Evolutionary conservation across 2,329 filamentous ascomycete species (phyloP).

Genomic region (Neobulgaria alba): DNA sequence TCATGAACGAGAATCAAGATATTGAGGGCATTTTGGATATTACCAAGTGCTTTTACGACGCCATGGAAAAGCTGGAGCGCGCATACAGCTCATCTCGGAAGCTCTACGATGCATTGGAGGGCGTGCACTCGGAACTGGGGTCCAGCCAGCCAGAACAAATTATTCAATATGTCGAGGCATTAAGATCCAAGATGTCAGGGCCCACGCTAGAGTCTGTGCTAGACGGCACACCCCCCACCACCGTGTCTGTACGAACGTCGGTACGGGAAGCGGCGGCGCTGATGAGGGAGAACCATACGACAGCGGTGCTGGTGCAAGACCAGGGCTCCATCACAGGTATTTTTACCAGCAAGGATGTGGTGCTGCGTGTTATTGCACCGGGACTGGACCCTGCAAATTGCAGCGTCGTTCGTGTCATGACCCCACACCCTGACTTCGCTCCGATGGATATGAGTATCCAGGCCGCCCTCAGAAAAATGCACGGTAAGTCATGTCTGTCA

Average conservation of each 20-base stretch:
- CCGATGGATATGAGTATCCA: slow-evolving; percentile 99
- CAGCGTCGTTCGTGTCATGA: slow-evolving; percentile 98
- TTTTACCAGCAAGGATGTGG: slow-evolving; percentile 98
- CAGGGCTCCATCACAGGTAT: slow-evolving; percentile 97
- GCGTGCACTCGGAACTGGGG: slow-evolving; percentile 93
- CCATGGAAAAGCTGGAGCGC: slow-evolving; percentile 98
- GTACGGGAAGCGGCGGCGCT: slow-evolving; percentile 90
- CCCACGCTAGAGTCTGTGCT: slow-evolving; percentile 92
- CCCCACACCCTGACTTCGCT: slow-evolving; percentile 95
- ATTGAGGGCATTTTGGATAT: slow-evolving; percentile 98
- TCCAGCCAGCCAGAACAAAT: slow-evolving; percentile 96
- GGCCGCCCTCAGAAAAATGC: slow-evolving; percentile 96
- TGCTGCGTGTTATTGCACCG: slow-evolving; percentile 93
- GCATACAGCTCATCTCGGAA: slow-evolving; percentile 98
- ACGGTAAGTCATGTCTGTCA: slow-evolving; percentile 55
- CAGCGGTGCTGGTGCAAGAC: slow-evolving; percentile 90
- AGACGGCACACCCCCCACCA: slow-evolving; percentile 84
- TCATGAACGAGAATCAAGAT: slow-evolving; percentile 99
- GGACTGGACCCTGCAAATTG: slow-evolving; percentile 90
- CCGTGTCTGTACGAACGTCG: slow-evolving; percentile 89
- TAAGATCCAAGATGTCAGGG: slow-evolving; percentile 94
- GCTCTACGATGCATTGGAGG: slow-evolving; percentile 93
- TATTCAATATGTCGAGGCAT: slow-evolving; percentile 95
- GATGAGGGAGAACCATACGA: slow-evolving; percentile 99
- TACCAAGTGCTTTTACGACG: slow-evolving; percentile 99